Percentiles rank a stretch among this genome's conserved stretches.
phyloP scores from a whole-genome alignment of 208 protist species.

The Lotmaria passim region DNA sequence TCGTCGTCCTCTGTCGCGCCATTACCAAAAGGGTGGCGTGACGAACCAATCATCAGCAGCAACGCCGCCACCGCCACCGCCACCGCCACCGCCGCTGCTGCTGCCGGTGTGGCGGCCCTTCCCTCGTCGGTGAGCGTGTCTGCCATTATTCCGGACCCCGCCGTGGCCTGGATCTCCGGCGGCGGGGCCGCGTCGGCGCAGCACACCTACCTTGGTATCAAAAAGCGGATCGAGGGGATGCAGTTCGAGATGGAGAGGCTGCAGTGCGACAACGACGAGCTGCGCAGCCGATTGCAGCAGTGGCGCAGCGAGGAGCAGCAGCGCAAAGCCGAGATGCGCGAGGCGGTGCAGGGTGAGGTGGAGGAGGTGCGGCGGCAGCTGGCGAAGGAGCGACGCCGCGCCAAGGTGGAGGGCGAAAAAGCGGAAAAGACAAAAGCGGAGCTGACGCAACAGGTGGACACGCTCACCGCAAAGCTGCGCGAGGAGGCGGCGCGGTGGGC shows the following conservation, averaged over 20 bases:
- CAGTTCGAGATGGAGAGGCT: constrained; percentile 79
- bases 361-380: constrained; percentile 49
- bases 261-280: constrained; percentile 71
- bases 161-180: constrained; percentile 26
- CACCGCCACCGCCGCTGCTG: background rate
- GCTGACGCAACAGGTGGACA: constrained; percentile 58
- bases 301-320: constrained; percentile 47
- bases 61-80: background rate
- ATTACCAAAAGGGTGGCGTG: constrained; percentile 5
- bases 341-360: constrained; percentile 45
- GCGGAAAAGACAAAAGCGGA: constrained; percentile 57
- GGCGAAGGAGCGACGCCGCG: constrained; percentile 34
- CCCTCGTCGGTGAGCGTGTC: constrained; percentile 3
- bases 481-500: constrained; percentile 49
- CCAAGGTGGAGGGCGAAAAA: constrained; percentile 39
- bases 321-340: constrained; percentile 40
- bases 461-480: constrained; percentile 61
- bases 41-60: too few relatives aligned
- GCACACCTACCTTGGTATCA: constrained; percentile 80
- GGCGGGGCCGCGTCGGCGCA: constrained; percentile 45
- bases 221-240: constrained; percentile 77
- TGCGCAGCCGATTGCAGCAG: constrained; percentile 48
- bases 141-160: constrained; percentile 2
- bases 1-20: constrained; percentile 23
- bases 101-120: background rate